Conservation (phyloP, 306 rosid genomes). For the Casuarina cunninghamiana region DNA sequence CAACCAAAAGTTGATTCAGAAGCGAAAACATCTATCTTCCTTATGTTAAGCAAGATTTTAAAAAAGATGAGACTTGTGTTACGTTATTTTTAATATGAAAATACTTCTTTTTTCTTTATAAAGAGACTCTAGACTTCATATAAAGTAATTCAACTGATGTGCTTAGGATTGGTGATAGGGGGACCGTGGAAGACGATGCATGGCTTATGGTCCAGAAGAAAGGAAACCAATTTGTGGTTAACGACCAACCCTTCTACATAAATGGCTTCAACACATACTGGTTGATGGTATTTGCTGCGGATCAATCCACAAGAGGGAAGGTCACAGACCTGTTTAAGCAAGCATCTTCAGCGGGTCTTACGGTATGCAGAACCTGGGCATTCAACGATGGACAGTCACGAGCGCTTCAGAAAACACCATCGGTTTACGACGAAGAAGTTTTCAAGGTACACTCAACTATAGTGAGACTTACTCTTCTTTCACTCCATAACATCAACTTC, state of each 20-base stretch:
- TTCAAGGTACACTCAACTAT: slow-evolving; percentile 53
- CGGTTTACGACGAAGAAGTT: slow-evolving; percentile 74
- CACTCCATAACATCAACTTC: background rate
- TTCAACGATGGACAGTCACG: slow-evolving; percentile 96
- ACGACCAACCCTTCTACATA: slow-evolving; percentile 76
- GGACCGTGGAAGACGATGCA: slow-evolving; percentile 33
- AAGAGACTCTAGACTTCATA: background rate
- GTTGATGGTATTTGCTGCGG: slow-evolving; percentile 92
- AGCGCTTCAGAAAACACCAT: slow-evolving; percentile 87
- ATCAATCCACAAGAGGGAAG: slow-evolving; percentile 82
- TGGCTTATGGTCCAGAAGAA: slow-evolving; percentile 83
- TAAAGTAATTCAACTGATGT: background rate
- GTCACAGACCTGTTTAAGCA: slow-evolving; percentile 74
- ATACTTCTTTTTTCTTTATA: too few species aligned
- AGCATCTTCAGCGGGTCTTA: slow-evolving; percentile 75
- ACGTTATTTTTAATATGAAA: too few species aligned
- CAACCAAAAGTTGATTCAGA: too few species aligned
- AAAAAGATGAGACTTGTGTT: too few species aligned
- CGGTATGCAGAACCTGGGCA: slow-evolving; percentile 98
- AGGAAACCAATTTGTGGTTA: slow-evolving; percentile 83
- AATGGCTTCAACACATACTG: slow-evolving; percentile 98
- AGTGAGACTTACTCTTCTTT: background rate
- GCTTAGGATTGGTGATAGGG: slow-evolving; percentile 45
- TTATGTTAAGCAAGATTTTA: too few species aligned
- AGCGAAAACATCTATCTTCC: too few species aligned